Base-by-base conservation (phyloP, 805 yeast species). In the Candida dajiaensis region DNA sequence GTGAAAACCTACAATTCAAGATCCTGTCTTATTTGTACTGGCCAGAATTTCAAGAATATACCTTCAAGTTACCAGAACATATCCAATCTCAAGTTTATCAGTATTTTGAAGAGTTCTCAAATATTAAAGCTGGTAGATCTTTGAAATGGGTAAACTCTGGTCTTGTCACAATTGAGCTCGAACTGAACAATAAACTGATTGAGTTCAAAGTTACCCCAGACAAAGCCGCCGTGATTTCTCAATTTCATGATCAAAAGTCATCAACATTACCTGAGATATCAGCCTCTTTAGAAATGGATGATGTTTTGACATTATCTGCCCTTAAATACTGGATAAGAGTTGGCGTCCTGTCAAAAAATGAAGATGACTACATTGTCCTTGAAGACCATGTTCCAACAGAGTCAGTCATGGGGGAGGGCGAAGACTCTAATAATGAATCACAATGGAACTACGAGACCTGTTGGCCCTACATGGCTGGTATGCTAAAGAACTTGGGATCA, bases 11-110 rank as follows among this genome's bases (percentile, higher is more conserved):
- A 28, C 78, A 77, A 44, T 77, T 87, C 0, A 72, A 83, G 3
- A 71, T 89, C 18, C 66, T 92, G 11, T 89, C 97, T 1, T 78
- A 84, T 50, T 63, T 85, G 18, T 92, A 81, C 61, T 92, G 99
- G 99, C 88, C 90, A 0, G 58, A 62, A 22, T 52, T 54, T 8
- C 49, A 56, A n/a, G 52, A 53, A 16, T 40, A 48, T 3, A 38
- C 46, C 19, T 67, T 72, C 80, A 53, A 60, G 55, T 8, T 56
- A 2, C 94, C 95, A 0, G 51, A 54, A 0, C 56, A 46, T 1
- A 63, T 89, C 2, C 59, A 69, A 25, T 39, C 58, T 0, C 65
- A 67, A 23, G 67, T 82, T 46, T 66, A 71, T 2, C 50, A 55
- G 1, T 88, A 78, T 56, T 66, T 73, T 10, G 48, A 55, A 3